Evolutionary conservation across 1,284 basidiomycete genomes (phyloP).

Genomic region (Apiotrichum sp.): DNA sequence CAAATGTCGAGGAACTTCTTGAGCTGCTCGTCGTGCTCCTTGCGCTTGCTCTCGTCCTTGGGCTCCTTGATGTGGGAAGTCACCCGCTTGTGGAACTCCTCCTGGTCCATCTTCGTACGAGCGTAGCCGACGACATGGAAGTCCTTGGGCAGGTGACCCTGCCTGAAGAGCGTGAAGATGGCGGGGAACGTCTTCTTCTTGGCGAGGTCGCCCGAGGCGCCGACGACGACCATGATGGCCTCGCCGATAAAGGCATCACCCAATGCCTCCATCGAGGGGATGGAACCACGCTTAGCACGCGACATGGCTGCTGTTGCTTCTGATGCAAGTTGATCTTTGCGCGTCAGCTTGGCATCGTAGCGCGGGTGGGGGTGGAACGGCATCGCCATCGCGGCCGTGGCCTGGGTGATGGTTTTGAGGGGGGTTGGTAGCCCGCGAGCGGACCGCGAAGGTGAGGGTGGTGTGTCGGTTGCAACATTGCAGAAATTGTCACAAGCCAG

Average conservation of each 20-base stretch:
- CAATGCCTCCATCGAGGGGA: constrained; percentile 75
- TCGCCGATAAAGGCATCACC: constrained; percentile 72
- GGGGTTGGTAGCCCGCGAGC: constrained; percentile 3
- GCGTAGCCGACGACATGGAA: constrained; percentile 90
- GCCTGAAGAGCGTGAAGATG: constrained; percentile 77
- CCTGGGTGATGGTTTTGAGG: background rate
- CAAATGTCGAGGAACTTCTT: constrained; percentile 73
- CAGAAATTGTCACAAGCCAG: background rate
- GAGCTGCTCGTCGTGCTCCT: constrained; percentile 52
- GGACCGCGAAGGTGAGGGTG: background rate
- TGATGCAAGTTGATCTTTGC: constrained; percentile 1
- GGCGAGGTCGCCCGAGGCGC: constrained; percentile 94
- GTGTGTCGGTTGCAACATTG: background rate
- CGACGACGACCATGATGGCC: constrained; percentile 85
- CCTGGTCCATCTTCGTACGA: constrained; percentile 66
- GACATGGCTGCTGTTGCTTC: constrained; percentile 1
- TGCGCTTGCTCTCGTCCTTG: constrained; percentile 50
- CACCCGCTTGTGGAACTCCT: constrained; percentile 76
- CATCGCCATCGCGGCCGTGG: constrained; percentile 2
- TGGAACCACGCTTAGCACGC: constrained; percentile 45
- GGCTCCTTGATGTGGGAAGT: constrained; percentile 76
- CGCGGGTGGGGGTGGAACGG: constrained; percentile 3
- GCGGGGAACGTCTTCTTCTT: constrained; percentile 99
- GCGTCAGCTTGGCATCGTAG: constrained; percentile 4
- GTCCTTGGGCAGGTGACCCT: constrained; percentile 71